Conservation (phyloP, 2,329 filamentous ascomycete species). For the Hymenoscyphus fraxineus region DNA sequence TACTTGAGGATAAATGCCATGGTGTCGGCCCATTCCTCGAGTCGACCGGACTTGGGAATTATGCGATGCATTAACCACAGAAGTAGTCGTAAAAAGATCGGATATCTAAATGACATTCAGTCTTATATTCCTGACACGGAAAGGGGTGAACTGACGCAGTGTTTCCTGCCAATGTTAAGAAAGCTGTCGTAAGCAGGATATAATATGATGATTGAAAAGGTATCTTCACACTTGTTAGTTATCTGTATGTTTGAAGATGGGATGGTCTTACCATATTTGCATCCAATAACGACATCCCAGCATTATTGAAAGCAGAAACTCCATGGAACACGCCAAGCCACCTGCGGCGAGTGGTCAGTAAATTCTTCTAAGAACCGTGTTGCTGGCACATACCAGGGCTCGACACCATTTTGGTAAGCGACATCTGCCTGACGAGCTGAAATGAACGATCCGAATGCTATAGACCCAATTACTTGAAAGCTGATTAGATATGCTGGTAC, state of each 20-base stretch:
- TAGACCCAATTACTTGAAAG: slow-evolving; percentile 56
- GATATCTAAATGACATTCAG: slow-evolving; percentile 40
- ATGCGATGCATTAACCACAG: slow-evolving; percentile 48
- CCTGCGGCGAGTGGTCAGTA: slow-evolving; percentile 15
- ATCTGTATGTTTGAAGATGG: neutral
- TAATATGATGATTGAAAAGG: slow-evolving; percentile 41
- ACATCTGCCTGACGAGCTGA: slow-evolving; percentile 47
- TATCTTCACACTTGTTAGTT: slow-evolving; percentile 28
- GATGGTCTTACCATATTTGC: slow-evolving; percentile 51
- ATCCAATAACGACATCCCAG: slow-evolving; percentile 65
- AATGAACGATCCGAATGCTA: slow-evolving; percentile 60
- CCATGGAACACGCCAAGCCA: slow-evolving; percentile 67
- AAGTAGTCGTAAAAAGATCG: slow-evolving; percentile 49
- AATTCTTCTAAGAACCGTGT: neutral
- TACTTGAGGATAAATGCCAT: slow-evolving; percentile 49
- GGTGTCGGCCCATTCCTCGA: slow-evolving; percentile 2
- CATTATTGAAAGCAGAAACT: slow-evolving; percentile 67
- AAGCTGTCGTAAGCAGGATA: slow-evolving; percentile 46
- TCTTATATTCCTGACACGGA: neutral
- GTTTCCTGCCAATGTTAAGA: slow-evolving; percentile 61
- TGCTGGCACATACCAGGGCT: slow-evolving; percentile 48
- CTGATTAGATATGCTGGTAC: slow-evolving; percentile 58
- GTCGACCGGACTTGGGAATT: neutral
- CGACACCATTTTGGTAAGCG: slow-evolving; percentile 52
- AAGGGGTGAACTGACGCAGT: slow-evolving; percentile 42